Base-by-base conservation (phyloP, 495 filamentous ascomycete species). In the Daldinia caldariorum region DNA sequence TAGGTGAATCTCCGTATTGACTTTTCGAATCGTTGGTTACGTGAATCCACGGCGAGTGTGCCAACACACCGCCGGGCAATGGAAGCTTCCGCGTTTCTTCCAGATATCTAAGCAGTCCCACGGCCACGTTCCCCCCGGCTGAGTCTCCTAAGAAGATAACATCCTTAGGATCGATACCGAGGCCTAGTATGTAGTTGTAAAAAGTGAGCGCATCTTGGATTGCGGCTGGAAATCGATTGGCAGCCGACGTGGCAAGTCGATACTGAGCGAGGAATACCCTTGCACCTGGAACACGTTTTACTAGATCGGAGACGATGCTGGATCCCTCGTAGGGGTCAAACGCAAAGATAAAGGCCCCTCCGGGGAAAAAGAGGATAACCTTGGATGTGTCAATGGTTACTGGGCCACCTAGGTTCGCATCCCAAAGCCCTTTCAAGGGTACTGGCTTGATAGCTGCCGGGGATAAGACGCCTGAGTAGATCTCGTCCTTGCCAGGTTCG, bases 361-460 rank as follows among this genome's bases (percentile, higher is more conserved):
- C 43, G 5, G 43, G 43, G 43, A 47, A 47, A 47, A 47, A 9
- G 20, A 47, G 43, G 18, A 47, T 18, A 18, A 47, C 43, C 10
- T 47, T 47, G 0, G 43, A 47, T 20, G 12, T 47, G 43, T 47
- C 43, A 10, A 47, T 5, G 18, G 43, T 47, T 22, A 47, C 43
- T 22, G 43, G 43, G 12, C 43, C 18, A 47, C 43, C 43, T 1
- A 47, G 43, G 12, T 16, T 8, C 18, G 43, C 43, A 22, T 47
- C 43, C 43, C 43, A 47, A 47, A 47, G 43, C 4, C 43, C 43
- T 3, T 20, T 22, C 10, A 47, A 3, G 3, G 43, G 43, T 8
- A 47, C 43, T 8, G 43, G 43, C 18, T 47, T 47, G 43, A 47
- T 12, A 47, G 43, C 43, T 47, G 43, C 43, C 22, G 43, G 9